Evolutionary conservation across 2,329 filamentous ascomycete species (phyloP).

Genomic region (Colletotrichum sp.): DNA sequence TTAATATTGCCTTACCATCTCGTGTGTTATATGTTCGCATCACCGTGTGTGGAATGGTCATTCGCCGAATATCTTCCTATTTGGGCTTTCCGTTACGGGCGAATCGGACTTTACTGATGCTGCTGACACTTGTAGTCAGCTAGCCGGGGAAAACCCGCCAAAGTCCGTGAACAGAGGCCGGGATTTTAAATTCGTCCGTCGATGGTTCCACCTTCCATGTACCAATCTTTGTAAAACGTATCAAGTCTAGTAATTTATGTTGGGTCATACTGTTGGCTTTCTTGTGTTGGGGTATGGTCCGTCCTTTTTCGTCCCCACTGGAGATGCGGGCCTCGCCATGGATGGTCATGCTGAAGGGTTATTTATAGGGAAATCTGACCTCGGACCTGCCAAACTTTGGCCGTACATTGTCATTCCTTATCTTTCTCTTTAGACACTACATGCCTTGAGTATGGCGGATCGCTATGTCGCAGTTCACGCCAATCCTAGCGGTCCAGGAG

Average conservation of each 20-base stretch:
- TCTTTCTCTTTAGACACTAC: background rate
- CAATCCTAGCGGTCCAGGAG: conserved; percentile 9
- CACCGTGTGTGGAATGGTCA: background rate
- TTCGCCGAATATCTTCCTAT: background rate
- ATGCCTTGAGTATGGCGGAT: background rate
- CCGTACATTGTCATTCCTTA: background rate
- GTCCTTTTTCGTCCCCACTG: background rate
- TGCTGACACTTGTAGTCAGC: background rate
- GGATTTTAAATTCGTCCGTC: background rate
- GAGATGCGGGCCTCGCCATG: background rate
- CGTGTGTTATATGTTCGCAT: background rate
- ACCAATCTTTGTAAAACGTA: background rate
- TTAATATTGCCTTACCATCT: background rate
- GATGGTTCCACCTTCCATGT: background rate
- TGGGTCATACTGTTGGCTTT: background rate
- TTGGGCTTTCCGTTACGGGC: background rate
- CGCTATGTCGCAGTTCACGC: background rate
- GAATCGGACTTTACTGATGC: background rate
- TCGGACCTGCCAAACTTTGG: background rate
- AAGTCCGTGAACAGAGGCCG: background rate
- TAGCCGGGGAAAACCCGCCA: background rate
- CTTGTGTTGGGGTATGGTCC: background rate
- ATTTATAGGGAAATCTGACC: background rate
- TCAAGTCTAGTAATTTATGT: background rate
- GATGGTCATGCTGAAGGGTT: background rate